Evolutionary conservation across 768 basidiomycete genomes (phyloP), one percentile per base, ranked within the genome.

Genomic region (Lactarius trivialis): DNA sequence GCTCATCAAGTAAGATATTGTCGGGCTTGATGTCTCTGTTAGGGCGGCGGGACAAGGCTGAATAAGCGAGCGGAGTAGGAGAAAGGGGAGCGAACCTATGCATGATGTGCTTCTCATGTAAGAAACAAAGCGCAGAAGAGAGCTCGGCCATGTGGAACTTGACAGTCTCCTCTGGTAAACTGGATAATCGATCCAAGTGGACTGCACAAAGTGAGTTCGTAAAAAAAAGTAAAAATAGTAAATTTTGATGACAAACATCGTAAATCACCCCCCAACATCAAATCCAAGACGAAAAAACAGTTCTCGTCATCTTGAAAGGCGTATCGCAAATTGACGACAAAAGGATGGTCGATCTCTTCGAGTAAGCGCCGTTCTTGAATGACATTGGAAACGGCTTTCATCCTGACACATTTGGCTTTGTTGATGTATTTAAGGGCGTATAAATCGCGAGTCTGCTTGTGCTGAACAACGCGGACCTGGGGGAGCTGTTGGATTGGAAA

Each of bases 341-440:
- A 98, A 0, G 94, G 89, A 70, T 97, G 94, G 76, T 98, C 94
- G 68, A 98, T 86, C 93, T 99, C 97, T 76, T 99, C 97, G 32
- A 99, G 81, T 43, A 99, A 76, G 37, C 93, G 81, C 30, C 97
- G 85, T 73, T 99, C 97, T 72, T 98, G 97, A 55, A 99, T 86
- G 71, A 99, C 93, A 72, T 99, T 98, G 26, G 92, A 86, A 39
- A 98, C 94, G 1, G 95, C 95, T 71, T 94, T 95, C 93, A 97
- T 97, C 80, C 95, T 95, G 65, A 97, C 93, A 68, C 90, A 97
- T 79, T 96, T 95, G 45, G 89, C 73, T 75, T 99, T 99, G 80
- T 98, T 98, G 76, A 99, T 99, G 77, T 99, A 99, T 75, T 99
- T 99, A 74, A 99, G 85, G 6, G 97, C 97, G 70, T 94, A 98